A percentile compares a stretch with the other conserved stretches of the same genome.
Conservation (phyloP, 1,284 basidiomycete species). For the Ceratobasidium sp. region DNA sequence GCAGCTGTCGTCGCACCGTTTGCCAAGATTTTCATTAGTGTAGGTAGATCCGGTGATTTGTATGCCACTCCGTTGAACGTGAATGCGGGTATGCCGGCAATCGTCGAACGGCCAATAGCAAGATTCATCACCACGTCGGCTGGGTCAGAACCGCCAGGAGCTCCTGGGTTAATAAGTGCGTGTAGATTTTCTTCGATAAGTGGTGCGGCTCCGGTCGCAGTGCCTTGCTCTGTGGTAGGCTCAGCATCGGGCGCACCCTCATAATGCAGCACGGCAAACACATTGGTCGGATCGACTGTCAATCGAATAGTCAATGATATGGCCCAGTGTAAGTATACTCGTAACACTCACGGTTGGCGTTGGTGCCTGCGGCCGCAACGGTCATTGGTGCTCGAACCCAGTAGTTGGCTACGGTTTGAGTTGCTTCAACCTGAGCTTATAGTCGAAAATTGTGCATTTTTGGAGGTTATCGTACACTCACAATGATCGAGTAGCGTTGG, state of each 20-base stretch:
- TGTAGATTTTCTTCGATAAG: slow-evolving; percentile 35
- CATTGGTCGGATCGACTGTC: slow-evolving; percentile 39
- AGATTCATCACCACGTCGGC: slow-evolving; percentile 27
- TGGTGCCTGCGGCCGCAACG: slow-evolving; percentile 37
- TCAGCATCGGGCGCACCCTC: slow-evolving; percentile 28
- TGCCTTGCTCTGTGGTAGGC: slow-evolving; percentile 41
- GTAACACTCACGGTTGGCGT: slow-evolving; percentile 23
- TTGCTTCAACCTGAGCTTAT: slow-evolving; percentile 33
- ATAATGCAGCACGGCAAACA: slow-evolving; percentile 43
- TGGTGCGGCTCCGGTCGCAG: slow-evolving; percentile 27
- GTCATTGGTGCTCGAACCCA: slow-evolving; percentile 43
- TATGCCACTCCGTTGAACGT: slow-evolving; percentile 20
- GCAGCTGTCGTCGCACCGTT: slow-evolving; percentile 29
- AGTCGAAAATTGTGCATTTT: too few relatives aligned
- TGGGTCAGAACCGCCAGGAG: slow-evolving; percentile 32
- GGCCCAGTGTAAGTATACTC: too few relatives aligned
- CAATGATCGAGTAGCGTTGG: slow-evolving; percentile 92
- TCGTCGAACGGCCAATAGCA: slow-evolving; percentile 17
- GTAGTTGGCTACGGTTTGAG: slow-evolving; percentile 38
- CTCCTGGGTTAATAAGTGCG: slow-evolving; percentile 37
- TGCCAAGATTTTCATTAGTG: slow-evolving; percentile 26
- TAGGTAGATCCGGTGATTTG: slow-evolving; percentile 33
- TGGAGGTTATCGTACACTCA: too few relatives aligned
- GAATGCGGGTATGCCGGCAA: slow-evolving; percentile 4
- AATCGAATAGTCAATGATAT: not conserved